Percentiles rank a stretch among this genome's conserved stretches.
phyloP scores from a whole-genome alignment of 306 rosid genomes.

The Rubus parviflorus region DNA sequence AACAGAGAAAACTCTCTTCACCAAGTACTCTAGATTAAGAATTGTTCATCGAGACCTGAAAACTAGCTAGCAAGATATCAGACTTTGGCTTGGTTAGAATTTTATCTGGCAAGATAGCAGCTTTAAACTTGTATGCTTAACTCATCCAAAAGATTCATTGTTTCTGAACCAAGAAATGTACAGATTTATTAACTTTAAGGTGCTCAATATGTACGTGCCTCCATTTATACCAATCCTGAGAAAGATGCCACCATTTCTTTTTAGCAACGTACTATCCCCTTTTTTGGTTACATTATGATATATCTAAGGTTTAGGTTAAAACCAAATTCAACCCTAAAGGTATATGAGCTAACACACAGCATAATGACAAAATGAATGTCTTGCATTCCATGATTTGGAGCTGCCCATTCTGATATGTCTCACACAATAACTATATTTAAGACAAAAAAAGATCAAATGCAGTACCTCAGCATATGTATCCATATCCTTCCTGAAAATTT shows the following conservation, averaged over 20 bases:
- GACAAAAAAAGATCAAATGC: constrained; percentile 42
- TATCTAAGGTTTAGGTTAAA: not conserved
- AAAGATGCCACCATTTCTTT: not conserved
- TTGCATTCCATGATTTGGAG: constrained; percentile 53
- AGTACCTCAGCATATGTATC: constrained; percentile 44
- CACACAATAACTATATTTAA: constrained; percentile 38
- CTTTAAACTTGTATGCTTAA: too few relatives aligned
- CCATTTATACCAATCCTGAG: not conserved
- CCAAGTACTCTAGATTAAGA: too few relatives aligned
- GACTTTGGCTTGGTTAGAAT: too few relatives aligned
- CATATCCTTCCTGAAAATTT: constrained; percentile 38
- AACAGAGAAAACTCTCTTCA: not conserved
- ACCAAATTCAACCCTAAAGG: not conserved
- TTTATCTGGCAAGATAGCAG: too few relatives aligned
- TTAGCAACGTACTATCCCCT: not conserved
- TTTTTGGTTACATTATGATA: not conserved
- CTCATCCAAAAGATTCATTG: too few relatives aligned
- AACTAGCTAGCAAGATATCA: too few relatives aligned
- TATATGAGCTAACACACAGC: not conserved
- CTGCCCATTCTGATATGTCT: constrained; percentile 64
- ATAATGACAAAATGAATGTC: constrained; percentile 22
- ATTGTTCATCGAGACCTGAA: too few relatives aligned
- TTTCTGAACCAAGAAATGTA: too few relatives aligned
- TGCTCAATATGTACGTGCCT: not conserved
- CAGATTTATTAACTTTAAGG: too few relatives aligned